Evolutionary conservation across 2,329 filamentous ascomycete genomes (phyloP), one percentile per base, ranked within the genome.

Genomic region (Beauveria bassiana): DNA sequence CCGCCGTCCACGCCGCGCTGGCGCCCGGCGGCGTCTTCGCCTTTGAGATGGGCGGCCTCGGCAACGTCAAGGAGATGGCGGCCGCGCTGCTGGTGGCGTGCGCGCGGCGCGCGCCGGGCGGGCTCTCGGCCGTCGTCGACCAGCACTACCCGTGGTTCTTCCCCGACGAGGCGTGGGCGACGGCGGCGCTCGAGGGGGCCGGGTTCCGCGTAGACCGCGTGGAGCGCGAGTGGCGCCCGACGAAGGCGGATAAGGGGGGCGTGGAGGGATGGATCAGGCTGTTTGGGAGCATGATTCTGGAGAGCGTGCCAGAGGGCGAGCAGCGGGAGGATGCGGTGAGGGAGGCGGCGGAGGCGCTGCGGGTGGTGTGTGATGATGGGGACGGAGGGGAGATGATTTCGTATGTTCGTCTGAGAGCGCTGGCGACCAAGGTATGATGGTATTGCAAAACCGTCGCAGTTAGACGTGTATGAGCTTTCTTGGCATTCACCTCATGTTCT

Each of bases 41-140:
- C 10, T 89, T 90, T 67, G 88, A 91, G 71, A 87, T 87, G 84
- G 87, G 88, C 58, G 87, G 87, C 0, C 79, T 86, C 55, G 88
- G 88, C 22, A 90, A 90, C 71, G 79, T 88, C 1, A 75, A 78
- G 1, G 87, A 90, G 71, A 80, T 88, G 66, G 79, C 83, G 31
- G 76, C 82, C 0, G 83, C 84, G 2, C 73, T 89, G 8, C 72
- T 86, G 4, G 75, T 77, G 18, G 80, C 80, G 1, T 74, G 88
- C 1, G 71, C 77, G 18, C 77, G 80, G 1, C 80, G 83, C 1
- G 69, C 85, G 0, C 50, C 59, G 9, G 59, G 50, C 43, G 75
- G 82, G 0, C 65, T 86, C 1, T 67, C 74, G n/a, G 72, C 74
- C 10, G 82, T 82, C 0, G 26, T 26, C 24, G 64, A 75, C 22